These are phyloP conservation scores for Leccinum pseudoinsigne DNA, from an alignment of 1,284 basidiomycete species.

Conservation along the genomic window DNA sequence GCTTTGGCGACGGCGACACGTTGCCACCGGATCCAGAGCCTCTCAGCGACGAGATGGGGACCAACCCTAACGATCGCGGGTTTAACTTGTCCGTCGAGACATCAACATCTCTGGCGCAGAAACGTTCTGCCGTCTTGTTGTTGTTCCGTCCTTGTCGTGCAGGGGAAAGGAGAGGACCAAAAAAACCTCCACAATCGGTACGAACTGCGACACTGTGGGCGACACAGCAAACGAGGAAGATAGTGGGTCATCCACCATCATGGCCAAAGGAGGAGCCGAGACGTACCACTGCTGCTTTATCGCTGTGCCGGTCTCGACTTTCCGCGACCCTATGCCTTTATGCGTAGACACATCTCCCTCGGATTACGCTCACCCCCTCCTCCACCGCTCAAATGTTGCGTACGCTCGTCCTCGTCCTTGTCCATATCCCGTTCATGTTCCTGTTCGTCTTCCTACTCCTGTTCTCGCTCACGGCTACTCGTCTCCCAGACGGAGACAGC, in stretches of 20 bases:
- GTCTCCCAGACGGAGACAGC: neutral
- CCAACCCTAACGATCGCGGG: constrained; percentile 72
- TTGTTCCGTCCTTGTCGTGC: neutral
- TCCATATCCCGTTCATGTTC: no score
- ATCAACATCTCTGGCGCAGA: neutral
- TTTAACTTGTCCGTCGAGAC: constrained; percentile 42
- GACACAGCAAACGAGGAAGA: constrained; percentile 16
- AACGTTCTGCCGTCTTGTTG: constrained; percentile 1
- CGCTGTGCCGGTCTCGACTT: no score
- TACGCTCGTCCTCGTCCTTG: no score
- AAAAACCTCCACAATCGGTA: constrained; percentile 26
- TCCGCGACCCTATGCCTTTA: no score
- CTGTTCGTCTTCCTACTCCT: no score
- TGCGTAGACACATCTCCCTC: no score
- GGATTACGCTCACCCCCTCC: no score
- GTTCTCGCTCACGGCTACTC: no score
- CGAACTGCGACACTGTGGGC: constrained; percentile 26
- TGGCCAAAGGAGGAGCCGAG: constrained; percentile 4
- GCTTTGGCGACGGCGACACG: constrained; percentile 7
- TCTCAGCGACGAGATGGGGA: constrained; percentile 58
- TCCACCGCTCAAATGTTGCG: no score
- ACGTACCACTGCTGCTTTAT: no score
- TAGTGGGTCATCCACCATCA: constrained; percentile 18
- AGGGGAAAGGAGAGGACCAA: constrained; percentile 9
- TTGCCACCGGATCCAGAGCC: constrained; percentile 2